These are phyloP conservation scores for Tricholoma hemisulphureum DNA, from an alignment of 768 basidiomycete genomes.

Conservation along the genomic window DNA sequence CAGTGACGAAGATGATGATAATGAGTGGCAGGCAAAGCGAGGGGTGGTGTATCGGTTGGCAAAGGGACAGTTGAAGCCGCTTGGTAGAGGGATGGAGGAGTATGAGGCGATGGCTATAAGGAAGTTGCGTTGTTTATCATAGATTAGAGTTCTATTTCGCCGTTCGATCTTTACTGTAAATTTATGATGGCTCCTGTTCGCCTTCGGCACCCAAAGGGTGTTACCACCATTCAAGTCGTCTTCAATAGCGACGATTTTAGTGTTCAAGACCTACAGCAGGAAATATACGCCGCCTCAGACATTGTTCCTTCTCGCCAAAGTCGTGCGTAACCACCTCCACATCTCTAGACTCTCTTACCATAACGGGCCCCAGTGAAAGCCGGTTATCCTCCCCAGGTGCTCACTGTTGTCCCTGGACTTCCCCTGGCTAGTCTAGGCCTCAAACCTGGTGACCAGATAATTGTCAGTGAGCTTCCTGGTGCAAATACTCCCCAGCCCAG, in stretches of 20 bases:
- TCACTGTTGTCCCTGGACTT: slow-evolving; percentile 72
- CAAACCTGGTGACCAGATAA: slow-evolving; percentile 78
- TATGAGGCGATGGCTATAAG: slow-evolving; percentile 22
- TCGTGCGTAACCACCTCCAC: slow-evolving; percentile 45
- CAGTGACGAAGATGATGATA: slow-evolving; percentile 13
- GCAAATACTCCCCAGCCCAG: slow-evolving; percentile 11
- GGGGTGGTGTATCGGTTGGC: slow-evolving; percentile 23
- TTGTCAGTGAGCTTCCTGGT: slow-evolving; percentile 53
- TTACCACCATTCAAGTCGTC: slow-evolving; percentile 72
- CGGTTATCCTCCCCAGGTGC: slow-evolving; percentile 80
- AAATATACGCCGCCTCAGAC: slow-evolving; percentile 62
- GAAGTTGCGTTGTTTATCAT: slow-evolving; percentile 7
- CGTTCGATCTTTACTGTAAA: neutral
- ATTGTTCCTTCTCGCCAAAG: slow-evolving; percentile 79
- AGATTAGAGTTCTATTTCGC: neutral
- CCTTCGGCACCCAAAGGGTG: slow-evolving; percentile 82
- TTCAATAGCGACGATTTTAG: slow-evolving; percentile 51
- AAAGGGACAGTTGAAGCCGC: slow-evolving; percentile 19
- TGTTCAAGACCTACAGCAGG: slow-evolving; percentile 72
- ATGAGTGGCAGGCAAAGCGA: slow-evolving; percentile 18
- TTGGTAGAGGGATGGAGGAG: slow-evolving; percentile 24
- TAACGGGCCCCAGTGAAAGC: slow-evolving; percentile 55
- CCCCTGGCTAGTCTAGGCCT: slow-evolving; percentile 77
- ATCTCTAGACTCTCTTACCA: neutral
- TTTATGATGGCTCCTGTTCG: slow-evolving; percentile 66